Evolutionary conservation across 2,329 filamentous ascomycete species (phyloP).

Genomic region (Ophioceras dolichostomum): DNA sequence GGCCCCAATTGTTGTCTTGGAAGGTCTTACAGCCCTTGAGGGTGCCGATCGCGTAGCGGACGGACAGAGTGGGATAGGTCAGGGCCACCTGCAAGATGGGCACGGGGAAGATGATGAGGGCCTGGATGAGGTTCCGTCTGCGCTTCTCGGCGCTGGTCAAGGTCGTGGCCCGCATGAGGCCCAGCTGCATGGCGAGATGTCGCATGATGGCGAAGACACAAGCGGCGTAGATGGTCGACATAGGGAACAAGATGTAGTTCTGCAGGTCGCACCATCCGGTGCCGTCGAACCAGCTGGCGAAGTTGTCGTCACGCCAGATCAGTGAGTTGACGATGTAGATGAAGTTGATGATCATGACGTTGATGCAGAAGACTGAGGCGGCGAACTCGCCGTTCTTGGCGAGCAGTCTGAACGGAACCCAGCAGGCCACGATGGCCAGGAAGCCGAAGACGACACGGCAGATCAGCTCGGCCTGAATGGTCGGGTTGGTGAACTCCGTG

Average conservation of each 20-base stretch:
- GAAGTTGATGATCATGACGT: constrained; percentile 32
- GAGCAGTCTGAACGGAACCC: constrained; percentile 39
- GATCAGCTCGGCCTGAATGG: constrained; percentile 30
- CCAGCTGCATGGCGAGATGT: constrained; percentile 37
- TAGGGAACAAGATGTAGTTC: constrained; percentile 20
- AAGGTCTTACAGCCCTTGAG: constrained; percentile 35
- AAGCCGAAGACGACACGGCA: constrained; percentile 34
- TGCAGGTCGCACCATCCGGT: constrained; percentile 41
- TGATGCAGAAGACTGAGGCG: constrained; percentile 34
- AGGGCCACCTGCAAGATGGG: constrained; percentile 36
- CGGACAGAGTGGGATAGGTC: constrained; percentile 31
- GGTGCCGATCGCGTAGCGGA: constrained; percentile 36
- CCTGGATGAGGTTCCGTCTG: constrained; percentile 30
- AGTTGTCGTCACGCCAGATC: constrained; percentile 40
- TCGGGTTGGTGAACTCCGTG: neutral
- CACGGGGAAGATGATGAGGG: constrained; percentile 40
- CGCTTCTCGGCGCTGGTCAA: constrained; percentile 27
- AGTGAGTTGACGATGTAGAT: constrained; percentile 35
- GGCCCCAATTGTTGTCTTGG: constrained; percentile 32
- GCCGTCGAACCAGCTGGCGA: constrained; percentile 36
- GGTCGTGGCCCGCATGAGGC: constrained; percentile 25
- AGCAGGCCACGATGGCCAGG: constrained; percentile 29
- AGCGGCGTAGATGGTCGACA: constrained; percentile 32
- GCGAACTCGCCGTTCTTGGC: constrained; percentile 40
- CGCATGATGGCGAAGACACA: constrained; percentile 42